Conservation (phyloP, 2,329 filamentous ascomycete genomes). For the Gliomastix tumulicola region DNA sequence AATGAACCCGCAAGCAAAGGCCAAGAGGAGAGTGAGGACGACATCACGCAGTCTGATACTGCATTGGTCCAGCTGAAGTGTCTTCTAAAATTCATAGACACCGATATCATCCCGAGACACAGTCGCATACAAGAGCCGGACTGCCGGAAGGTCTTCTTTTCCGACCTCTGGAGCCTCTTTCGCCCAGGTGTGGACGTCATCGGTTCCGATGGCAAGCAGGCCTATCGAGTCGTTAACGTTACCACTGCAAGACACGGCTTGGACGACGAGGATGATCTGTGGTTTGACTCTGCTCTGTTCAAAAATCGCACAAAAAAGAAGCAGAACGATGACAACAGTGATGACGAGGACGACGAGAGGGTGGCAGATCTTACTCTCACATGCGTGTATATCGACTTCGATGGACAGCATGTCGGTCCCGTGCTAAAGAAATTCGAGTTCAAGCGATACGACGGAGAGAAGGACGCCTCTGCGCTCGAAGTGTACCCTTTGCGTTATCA, state of each 20-base stretch:
- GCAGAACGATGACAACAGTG: too few relatives aligned
- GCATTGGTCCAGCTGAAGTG: conserved; percentile 1
- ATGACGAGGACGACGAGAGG: not conserved
- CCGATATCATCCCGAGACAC: conserved; percentile 29
- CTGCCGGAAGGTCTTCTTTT: conserved; percentile 25
- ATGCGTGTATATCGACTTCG: conserved; percentile 3
- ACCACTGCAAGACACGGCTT: too few relatives aligned
- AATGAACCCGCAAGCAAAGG: not conserved
- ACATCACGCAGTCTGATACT: too few relatives aligned
- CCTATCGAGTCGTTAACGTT: conserved; percentile 1
- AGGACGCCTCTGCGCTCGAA: conserved; percentile 1
- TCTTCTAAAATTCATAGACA: conserved; percentile 27
- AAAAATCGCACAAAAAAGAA: too few relatives aligned
- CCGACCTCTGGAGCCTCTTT: conserved; percentile 35
- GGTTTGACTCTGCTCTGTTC: too few relatives aligned
- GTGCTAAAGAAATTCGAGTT: conserved; percentile 4
- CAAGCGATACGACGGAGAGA: conserved; percentile 4
- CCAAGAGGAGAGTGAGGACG: too few relatives aligned
- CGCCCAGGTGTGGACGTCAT: conserved; percentile 19
- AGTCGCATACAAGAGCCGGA: conserved; percentile 9
- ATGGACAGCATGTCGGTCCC: conserved; percentile 5
- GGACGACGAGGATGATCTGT: too few relatives aligned
- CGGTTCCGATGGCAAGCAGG: not conserved
- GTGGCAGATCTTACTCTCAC: conserved; percentile 5
- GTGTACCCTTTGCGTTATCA: conserved; percentile 6